A percentile compares a stretch with the other conserved stretches of the same genome.
Evolutionary conservation across 345 rosid species (phyloP).

Genomic region (Pugionium dolabratum): DNA sequence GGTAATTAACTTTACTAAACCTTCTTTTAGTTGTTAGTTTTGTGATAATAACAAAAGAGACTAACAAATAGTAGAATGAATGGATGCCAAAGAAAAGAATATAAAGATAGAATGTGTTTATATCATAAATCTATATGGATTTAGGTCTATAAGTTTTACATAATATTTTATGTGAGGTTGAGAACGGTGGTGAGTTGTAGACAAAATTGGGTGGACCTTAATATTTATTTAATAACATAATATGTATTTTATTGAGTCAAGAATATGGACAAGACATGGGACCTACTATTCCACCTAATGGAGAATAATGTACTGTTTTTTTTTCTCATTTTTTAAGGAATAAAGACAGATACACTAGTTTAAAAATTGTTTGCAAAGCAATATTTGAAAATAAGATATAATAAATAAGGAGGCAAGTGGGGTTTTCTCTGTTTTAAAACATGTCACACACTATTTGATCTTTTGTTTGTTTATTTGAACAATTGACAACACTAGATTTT

Average conservation of each 20-base stretch:
- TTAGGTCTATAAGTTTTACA: slow-evolving; percentile 9
- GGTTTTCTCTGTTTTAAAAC: not conserved
- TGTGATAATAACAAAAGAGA: not conserved
- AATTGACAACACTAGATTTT: no score
- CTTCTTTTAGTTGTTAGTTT: not conserved
- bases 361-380: slow-evolving; percentile 15
- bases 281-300: slow-evolving; percentile 44
- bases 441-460: no score
- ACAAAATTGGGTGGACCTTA: slow-evolving; percentile 42
- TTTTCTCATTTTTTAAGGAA: not conserved
- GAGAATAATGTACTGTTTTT: slow-evolving; percentile 32
- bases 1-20: slow-evolving; percentile 42
- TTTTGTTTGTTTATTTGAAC: no score
- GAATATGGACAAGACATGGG: slow-evolving; percentile 42
- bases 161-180: not conserved
- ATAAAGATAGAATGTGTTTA: slow-evolving; percentile 17
- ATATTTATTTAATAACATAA: slow-evolving; percentile 5
- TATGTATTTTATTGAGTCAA: slow-evolving; percentile 13
- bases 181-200: slow-evolving; percentile 38
- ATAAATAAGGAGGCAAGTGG: slow-evolving; percentile 1
- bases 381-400: slow-evolving; percentile 1
- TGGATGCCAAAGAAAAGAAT: not conserved
- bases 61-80: no score
- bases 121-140: slow-evolving; percentile 1
- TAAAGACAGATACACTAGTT: slow-evolving; percentile 18